Percentiles rank a stretch among this genome's conserved stretches.
Evolutionary conservation across 352 stramenopile species (phyloP).

Genomic region (Phytopythium oedochilum): DNA sequence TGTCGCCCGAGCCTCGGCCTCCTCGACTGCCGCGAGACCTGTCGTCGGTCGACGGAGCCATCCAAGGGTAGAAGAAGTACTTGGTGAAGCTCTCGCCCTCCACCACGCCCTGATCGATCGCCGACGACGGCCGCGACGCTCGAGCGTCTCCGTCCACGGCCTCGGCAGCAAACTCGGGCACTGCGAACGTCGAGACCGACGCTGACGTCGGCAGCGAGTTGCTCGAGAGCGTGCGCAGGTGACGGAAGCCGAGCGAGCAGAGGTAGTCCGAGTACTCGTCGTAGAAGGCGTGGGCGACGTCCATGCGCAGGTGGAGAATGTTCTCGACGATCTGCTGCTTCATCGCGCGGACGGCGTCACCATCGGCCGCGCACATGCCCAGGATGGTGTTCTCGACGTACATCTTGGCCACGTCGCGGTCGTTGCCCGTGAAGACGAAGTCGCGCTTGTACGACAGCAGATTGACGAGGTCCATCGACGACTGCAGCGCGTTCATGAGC

Average conservation of each 20-base stretch:
- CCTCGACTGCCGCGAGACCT: not conserved
- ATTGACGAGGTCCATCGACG: constrained; percentile 82
- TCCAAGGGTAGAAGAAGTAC: constrained; percentile 58
- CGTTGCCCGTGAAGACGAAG: constrained; percentile 76
- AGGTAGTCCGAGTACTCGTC: constrained; percentile 62
- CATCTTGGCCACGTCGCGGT: constrained; percentile 65
- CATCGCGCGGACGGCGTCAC: constrained; percentile 52
- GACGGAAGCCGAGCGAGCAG: constrained; percentile 58
- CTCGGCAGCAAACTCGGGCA: constrained; percentile 2
- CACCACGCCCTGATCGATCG: constrained; percentile 22
- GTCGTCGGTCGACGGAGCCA: constrained; percentile 24
- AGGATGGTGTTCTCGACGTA: constrained; percentile 74
- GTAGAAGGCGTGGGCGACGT: constrained; percentile 70
- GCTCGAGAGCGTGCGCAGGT: constrained; percentile 34
- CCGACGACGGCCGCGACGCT: constrained; percentile 12
- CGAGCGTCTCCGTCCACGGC: constrained; percentile 6
- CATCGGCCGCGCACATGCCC: constrained; percentile 58
- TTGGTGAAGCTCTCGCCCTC: constrained; percentile 57
- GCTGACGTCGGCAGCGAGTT: not conserved
- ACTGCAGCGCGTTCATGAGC: constrained; percentile 43
- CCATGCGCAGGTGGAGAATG: constrained; percentile 57
- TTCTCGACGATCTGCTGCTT: constrained; percentile 75
- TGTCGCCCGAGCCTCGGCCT: not conserved
- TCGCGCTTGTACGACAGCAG: constrained; percentile 84
- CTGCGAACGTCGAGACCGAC: constrained; percentile 11